phyloP scores from a whole-genome alignment of 2,329 filamentous ascomycete species.

The Trichoderma atroviride region DNA sequence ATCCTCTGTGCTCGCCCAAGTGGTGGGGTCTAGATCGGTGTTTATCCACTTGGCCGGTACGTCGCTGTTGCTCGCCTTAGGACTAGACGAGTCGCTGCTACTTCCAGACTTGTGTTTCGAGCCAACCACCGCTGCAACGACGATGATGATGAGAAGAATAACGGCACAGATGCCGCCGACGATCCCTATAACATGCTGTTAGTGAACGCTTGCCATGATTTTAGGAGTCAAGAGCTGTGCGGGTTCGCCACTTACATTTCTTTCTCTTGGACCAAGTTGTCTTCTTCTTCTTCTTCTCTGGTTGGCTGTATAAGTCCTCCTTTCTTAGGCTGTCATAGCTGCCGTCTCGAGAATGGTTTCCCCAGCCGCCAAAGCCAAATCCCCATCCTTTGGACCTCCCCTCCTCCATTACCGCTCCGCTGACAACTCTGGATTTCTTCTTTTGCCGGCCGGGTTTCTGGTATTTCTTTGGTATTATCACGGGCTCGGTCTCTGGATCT shows the following conservation, averaged over 20 bases:
- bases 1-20: constrained; percentile 85
- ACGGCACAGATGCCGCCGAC: constrained; percentile 56
- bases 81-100: constrained; percentile 36
- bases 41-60: constrained; percentile 70
- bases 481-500: constrained; percentile 31
- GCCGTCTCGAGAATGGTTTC: constrained; percentile 44
- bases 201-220: background rate
- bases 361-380: constrained; percentile 26
- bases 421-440: constrained; percentile 66
- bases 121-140: constrained; percentile 66
- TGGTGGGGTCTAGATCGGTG: constrained; percentile 83
- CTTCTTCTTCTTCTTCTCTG: constrained; percentile 59
- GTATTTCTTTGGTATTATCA: constrained; percentile 36
- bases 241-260: constrained; percentile 52
- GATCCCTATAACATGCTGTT: constrained; percentile 52
- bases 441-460: constrained; percentile 39
- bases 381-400: constrained; percentile 47
- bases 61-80: constrained; percentile 49
- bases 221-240: background rate
- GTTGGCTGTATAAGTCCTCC: constrained; percentile 47
- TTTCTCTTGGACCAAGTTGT: constrained; percentile 63
- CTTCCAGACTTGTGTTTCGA: constrained; percentile 51
- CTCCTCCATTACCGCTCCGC: constrained; percentile 70
- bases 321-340: constrained; percentile 53
- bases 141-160: constrained; percentile 67